phyloP scores from a whole-genome alignment of 2,329 filamentous ascomycete species.

The Colletotrichum sp. region DNA sequence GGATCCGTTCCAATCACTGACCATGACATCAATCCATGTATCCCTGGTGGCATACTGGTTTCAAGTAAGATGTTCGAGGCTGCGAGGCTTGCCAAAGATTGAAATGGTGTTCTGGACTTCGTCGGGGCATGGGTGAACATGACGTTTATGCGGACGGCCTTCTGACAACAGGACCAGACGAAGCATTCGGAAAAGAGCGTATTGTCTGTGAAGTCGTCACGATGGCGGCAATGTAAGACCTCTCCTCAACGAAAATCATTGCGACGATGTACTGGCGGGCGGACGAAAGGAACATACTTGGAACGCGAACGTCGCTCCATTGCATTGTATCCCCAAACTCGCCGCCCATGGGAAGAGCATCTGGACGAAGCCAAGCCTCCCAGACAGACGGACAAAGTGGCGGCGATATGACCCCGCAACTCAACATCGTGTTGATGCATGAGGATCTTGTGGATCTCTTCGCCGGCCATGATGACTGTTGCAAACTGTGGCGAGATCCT shows the following conservation, averaged over 20 bases:
- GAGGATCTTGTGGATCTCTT: background rate
- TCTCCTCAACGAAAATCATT: background rate
- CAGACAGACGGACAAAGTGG: background rate
- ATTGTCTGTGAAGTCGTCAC: background rate
- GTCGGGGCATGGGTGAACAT: background rate
- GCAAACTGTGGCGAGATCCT: too few relatives aligned
- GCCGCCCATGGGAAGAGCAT: background rate
- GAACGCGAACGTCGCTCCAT: background rate
- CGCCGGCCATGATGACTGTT: background rate
- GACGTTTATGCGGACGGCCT: background rate
- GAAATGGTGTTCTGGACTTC: background rate
- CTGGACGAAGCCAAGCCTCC: background rate
- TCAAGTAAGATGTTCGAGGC: too few relatives aligned
- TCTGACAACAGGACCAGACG: background rate
- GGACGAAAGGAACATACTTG: background rate
- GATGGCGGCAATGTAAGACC: background rate
- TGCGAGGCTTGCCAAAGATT: too few relatives aligned
- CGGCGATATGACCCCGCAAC: background rate
- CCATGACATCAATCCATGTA: too few relatives aligned
- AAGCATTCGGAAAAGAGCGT: background rate
- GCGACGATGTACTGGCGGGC: background rate
- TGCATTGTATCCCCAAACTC: background rate
- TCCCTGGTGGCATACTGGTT: too few relatives aligned
- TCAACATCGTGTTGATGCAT: background rate
- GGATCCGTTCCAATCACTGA: too few relatives aligned